Conservation (phyloP, 2,329 filamentous ascomycete species). For the Curvularia lunata region DNA sequence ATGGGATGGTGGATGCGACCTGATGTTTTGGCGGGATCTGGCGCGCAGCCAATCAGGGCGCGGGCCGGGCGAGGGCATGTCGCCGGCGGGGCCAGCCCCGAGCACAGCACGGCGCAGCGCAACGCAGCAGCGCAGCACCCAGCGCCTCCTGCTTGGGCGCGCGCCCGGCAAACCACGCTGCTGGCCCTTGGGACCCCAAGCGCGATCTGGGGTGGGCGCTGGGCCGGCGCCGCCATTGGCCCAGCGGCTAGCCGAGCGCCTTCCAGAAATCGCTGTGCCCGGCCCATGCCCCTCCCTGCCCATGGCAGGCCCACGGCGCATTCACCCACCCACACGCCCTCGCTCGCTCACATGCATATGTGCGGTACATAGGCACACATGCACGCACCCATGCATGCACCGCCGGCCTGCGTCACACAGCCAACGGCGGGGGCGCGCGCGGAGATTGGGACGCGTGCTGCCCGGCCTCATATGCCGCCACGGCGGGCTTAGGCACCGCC, state of each 20-base stretch:
- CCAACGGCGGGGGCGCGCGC: conserved; percentile 41
- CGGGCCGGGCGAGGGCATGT: neutral
- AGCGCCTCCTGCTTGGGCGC: conserved; percentile 37
- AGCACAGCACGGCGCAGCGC: too few species aligned
- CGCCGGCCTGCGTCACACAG: conserved; percentile 31
- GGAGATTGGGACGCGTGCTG: conserved; percentile 41
- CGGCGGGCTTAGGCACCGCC: conserved; percentile 31
- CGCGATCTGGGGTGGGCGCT: conserved; percentile 43
- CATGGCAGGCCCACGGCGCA: too few species aligned
- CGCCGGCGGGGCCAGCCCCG: too few species aligned
- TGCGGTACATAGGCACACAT: neutral
- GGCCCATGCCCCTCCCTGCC: too few species aligned
- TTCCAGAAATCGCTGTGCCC: conserved; percentile 44
- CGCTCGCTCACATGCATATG: neutral
- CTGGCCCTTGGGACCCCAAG: conserved; percentile 41
- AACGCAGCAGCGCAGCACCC: too few species aligned
- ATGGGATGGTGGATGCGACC: conserved; percentile 14
- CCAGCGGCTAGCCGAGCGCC: conserved; percentile 32
- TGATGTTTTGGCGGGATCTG: conserved; percentile 20
- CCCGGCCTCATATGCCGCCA: neutral
- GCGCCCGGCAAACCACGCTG: conserved; percentile 42
- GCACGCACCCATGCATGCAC: conserved; percentile 23
- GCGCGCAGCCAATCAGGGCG: conserved; percentile 20
- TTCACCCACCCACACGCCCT: neutral
- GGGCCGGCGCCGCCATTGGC: conserved; percentile 29